These are phyloP conservation scores for Royoungia palumana DNA, from an alignment of 768 basidiomycete genomes.

Conservation along the genomic window DNA sequence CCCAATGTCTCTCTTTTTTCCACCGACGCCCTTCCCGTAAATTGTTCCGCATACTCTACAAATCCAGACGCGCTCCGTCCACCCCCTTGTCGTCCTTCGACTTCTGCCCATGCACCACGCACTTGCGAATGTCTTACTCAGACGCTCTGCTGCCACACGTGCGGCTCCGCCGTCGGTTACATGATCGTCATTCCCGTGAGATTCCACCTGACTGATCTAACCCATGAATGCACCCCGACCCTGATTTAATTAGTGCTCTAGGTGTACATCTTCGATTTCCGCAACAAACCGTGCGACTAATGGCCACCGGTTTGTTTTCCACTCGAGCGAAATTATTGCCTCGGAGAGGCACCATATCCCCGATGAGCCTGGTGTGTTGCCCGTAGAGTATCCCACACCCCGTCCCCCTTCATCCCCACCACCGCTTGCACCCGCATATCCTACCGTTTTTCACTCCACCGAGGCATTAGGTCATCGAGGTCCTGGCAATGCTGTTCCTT, in stretches of 20 bases:
- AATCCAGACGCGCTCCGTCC: constrained; percentile 43
- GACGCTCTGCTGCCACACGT: constrained; percentile 75
- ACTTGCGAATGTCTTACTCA: constrained; percentile 88
- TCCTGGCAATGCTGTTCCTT: constrained; percentile 2
- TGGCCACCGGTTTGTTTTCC: constrained; percentile 85
- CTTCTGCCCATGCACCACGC: constrained; percentile 36
- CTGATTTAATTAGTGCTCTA: constrained; percentile 46
- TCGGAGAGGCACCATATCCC: constrained; percentile 62
- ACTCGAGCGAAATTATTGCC: constrained; percentile 62
- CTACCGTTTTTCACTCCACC: constrained; percentile 21
- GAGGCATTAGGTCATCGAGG: constrained; percentile 27
- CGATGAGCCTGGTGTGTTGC: constrained; percentile 61
- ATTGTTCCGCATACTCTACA: constrained; percentile 66
- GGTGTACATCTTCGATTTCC: constrained; percentile 70
- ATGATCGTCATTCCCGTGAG: constrained; percentile 69
- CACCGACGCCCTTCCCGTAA: constrained; percentile 74
- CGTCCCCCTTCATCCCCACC: constrained; percentile 32
- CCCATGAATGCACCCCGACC: constrained; percentile 9
- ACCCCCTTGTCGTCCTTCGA: constrained; percentile 36
- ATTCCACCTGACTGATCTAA: constrained; percentile 6
- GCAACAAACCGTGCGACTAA: constrained; percentile 71
- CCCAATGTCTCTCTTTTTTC: constrained; percentile 82
- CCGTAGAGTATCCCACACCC: constrained; percentile 36
- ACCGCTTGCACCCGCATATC: constrained; percentile 31
- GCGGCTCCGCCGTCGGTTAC: constrained; percentile 72